Evolutionary conservation across 129 eudicot genomes (phyloP), one percentile per base, ranked within the genome.

Genomic region (Pulicaria dysenterica): DNA sequence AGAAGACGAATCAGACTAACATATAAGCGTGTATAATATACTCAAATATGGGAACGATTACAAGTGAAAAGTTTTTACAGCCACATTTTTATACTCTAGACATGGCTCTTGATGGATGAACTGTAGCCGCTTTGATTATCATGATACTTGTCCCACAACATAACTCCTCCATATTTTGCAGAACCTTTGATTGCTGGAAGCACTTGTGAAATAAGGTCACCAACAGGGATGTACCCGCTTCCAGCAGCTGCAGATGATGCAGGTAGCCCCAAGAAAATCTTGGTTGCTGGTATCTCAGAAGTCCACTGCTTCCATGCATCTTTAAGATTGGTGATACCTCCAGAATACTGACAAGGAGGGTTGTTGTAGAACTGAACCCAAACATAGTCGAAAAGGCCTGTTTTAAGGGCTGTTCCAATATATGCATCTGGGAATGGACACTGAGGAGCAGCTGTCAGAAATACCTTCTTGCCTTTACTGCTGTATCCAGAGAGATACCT

Each of bases 241-340:
- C 79, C 79, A 3, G 85, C 85, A 48, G 83, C 86, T 1, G 55
- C n/a, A 9, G 80, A 65, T 41, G 86, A 64, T 4, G 86, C 83
- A 6, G 86, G 86, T 7, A 83, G 34, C n/a, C 83, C 86, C 12
- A 83, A 59, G 77, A 83, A 82, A 4, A 82, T 74, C 64, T 77
- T 73, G 1, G 66, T 43, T 8, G 81, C 74, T 3, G 70, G 75
- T 7, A 75, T 64, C 19, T 39, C 71, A 5, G 79, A 8, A 5
- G 74, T 58, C 85, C 85, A 81, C 42, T 64, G 73, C 48, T 76
- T 81, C 85, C 85, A 81, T 3, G 81, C 58, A 15, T 49, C 73
- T 51, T 75, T 13, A 46, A 81, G 69, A 16, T 58, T 54, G 1
- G 53, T 64, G 34, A 73, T 50, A 31, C 85, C 72, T 36, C 58